phyloP scores from a whole-genome alignment of 768 basidiomycete genomes.

The Mycena galopus region DNA sequence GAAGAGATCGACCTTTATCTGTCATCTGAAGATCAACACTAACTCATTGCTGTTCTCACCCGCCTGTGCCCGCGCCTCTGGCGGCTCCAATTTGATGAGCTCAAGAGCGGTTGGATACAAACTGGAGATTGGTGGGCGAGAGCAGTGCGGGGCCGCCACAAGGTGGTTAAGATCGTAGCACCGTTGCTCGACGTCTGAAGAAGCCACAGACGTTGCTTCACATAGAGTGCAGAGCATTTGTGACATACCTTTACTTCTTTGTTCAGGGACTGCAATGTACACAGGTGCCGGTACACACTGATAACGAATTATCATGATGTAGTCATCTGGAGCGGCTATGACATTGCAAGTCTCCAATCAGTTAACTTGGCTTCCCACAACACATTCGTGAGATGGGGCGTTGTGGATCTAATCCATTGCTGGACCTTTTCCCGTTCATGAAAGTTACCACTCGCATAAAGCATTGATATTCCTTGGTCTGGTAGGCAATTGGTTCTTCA shows the following conservation, averaged over 20 bases:
- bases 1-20: background rate
- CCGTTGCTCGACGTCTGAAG: background rate
- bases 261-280: background rate
- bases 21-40: background rate
- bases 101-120: background rate
- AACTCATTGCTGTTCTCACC: background rate
- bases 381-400: background rate
- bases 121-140: background rate
- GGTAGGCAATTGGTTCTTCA: background rate
- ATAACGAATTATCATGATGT: background rate
- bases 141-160: background rate
- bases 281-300: too few species aligned
- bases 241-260: background rate
- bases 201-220: background rate
- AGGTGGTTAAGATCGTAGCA: background rate
- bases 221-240: background rate
- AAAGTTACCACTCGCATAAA: background rate
- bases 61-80: background rate
- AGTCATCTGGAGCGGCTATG: slow-evolving; percentile 1
- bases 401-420: background rate
- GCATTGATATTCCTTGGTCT: background rate
- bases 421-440: background rate
- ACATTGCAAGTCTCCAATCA: background rate
- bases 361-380: background rate
- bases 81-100: background rate